phyloP scores from a whole-genome alignment of 2,329 filamentous ascomycete species.

The Metarhizium brunneum region DNA sequence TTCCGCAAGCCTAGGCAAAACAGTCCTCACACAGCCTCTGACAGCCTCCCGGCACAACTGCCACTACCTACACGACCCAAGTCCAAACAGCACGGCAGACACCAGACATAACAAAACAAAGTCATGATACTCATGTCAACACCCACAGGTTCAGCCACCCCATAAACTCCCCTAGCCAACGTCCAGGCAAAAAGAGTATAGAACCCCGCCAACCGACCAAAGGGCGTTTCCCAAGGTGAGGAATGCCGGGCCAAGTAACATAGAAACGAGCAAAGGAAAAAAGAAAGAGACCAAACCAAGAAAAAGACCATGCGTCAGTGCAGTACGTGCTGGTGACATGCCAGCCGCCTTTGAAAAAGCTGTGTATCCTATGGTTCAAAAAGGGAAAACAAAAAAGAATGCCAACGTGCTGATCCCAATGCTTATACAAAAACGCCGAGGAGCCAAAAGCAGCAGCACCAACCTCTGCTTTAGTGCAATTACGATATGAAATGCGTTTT shows the following conservation, averaged over 20 bases:
- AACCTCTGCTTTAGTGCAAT: background rate
- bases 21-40: too few relatives aligned
- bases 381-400: background rate
- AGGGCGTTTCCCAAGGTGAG: background rate
- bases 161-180: background rate
- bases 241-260: background rate
- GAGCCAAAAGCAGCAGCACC: slow-evolving; percentile 9
- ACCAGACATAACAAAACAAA: background rate
- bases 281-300: background rate
- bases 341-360: background rate
- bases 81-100: background rate
- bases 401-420: slow-evolving; percentile 10
- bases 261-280: background rate
- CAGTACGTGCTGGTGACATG: background rate
- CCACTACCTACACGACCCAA: too few relatives aligned
- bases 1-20: too few relatives aligned
- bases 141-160: background rate
- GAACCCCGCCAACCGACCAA: background rate
- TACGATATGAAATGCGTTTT: background rate
- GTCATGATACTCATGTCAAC: background rate
- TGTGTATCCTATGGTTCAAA: background rate
- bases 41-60: too few relatives aligned
- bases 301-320: background rate
- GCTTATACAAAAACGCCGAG: slow-evolving; percentile 14
- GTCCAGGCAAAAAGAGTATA: background rate